phyloP scores from a whole-genome alignment of 257 asterid species.

The Solanum etuberosum region DNA sequence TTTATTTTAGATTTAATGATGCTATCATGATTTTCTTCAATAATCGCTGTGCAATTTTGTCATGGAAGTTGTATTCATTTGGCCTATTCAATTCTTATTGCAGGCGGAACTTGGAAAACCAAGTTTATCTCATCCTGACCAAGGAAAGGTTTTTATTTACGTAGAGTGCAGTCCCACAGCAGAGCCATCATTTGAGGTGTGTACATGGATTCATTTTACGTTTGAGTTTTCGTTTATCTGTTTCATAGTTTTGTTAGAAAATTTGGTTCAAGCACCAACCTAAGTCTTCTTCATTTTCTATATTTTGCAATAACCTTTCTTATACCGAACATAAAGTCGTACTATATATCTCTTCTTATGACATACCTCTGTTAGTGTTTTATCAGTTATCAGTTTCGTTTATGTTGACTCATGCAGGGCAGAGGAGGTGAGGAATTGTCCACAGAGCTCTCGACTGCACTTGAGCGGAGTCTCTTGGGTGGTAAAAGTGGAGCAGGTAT shows the following conservation, averaged over 20 bases:
- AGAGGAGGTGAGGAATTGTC: conserved; percentile 90
- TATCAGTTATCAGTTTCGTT: not conserved
- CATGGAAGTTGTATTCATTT: not conserved
- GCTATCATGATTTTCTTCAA: not conserved
- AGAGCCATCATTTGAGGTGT: conserved; percentile 81
- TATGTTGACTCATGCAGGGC: conserved; percentile 41
- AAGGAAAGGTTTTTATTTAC: conserved; percentile 64
- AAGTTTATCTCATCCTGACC: conserved; percentile 51
- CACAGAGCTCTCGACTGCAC: conserved; percentile 67
- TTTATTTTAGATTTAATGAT: not conserved
- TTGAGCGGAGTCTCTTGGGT: conserved; percentile 71
- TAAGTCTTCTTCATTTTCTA: not conserved
- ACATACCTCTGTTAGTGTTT: not conserved
- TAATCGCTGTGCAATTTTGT: not conserved
- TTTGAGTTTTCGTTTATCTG: not conserved
- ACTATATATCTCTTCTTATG: not conserved
- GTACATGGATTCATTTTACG: conserved; percentile 1
- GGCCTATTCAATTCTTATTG: conserved; percentile 4
- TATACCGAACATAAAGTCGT: not conserved
- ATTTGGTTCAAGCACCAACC: not conserved
- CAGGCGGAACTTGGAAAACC: conserved; percentile 97
- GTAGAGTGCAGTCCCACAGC: conserved; percentile 95
- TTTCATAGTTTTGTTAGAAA: not conserved
- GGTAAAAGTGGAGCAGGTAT: conserved; percentile 94
- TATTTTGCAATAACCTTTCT: not conserved